phyloP scores from a whole-genome alignment of 2,329 filamentous ascomycete species.

The Emydomyces testavorans region DNA sequence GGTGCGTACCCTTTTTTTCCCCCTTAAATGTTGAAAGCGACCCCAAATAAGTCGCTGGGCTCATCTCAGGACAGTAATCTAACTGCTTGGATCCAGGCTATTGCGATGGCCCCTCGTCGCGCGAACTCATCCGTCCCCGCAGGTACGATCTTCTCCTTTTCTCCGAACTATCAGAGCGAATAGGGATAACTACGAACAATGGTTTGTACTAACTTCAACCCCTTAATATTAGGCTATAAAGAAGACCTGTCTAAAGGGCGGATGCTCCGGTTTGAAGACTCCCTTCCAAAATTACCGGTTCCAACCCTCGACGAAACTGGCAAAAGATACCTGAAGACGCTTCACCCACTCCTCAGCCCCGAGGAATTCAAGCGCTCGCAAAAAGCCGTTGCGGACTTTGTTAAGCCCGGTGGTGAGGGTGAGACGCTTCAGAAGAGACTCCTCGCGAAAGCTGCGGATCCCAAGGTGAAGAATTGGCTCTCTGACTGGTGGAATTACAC shows the following conservation, averaged over 20 bases:
- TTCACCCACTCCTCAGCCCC: conserved; percentile 50
- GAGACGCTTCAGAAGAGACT: conserved; percentile 80
- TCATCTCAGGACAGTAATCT: not conserved
- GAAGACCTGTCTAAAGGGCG: conserved; percentile 52
- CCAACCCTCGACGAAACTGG: conserved; percentile 54
- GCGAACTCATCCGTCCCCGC: conserved; percentile 35
- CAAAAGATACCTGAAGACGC: conserved; percentile 54
- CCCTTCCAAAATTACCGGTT: conserved; percentile 50
- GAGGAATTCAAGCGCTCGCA: conserved; percentile 52
- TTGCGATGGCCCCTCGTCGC: conserved; percentile 30
- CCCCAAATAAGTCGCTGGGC: not conserved
- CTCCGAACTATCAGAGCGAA: not conserved
- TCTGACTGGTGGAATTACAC: conserved; percentile 97
- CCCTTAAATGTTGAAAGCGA: not conserved
- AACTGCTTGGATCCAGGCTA: conserved; percentile 21
- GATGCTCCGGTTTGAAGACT: conserved; percentile 57
- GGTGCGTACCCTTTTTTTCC: conserved; percentile 20
- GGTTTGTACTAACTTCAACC: not conserved
- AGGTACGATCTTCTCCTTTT: conserved; percentile 26
- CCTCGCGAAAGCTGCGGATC: conserved; percentile 63
- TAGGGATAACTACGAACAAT: not conserved
- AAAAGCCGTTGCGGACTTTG: conserved; percentile 76
- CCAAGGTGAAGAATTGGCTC: conserved; percentile 83
- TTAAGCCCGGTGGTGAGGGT: conserved; percentile 74
- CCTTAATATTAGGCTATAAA: conserved; percentile 44